Evolutionary conservation across 2,329 filamentous ascomycete genomes (phyloP), one percentile per base, ranked within the genome.

Genomic region (Ciborinia camelliae): DNA sequence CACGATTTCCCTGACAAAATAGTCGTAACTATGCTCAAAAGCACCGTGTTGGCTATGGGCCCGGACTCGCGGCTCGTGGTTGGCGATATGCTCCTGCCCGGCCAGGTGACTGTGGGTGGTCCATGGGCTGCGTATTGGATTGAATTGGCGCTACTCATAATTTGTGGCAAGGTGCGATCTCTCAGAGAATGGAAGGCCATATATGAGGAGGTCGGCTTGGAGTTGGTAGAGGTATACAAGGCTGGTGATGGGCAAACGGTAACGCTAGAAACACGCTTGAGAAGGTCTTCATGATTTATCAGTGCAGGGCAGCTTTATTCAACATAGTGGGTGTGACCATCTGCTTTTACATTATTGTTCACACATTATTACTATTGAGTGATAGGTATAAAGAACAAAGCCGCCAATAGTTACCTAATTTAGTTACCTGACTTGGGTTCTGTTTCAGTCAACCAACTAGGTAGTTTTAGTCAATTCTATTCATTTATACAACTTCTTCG

Each of bases 1-100:
- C 59, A 62, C 1, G 23, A 62, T 2, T 62, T 62, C 18, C 30
- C 28, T 8, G 59, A 62, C 7, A 35, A 23, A 39, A 23, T 62
- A 18, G 30, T 35, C 15, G 4, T 62, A 5, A 15, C 30, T 20
- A 18, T 62, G 0, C 28, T 45, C 23, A 62, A 62, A 18, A 53
- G 43, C 18, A 52, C 32, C 35, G 37, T 14, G 32, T 62, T 47
- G 3, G 59, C 59, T 5, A 62, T 53, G 59, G 48, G 59, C 4
- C 20, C 35, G 8, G 15, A 23, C 14, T 62, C 59, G 2, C 50
- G 48, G 15, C 23, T 45, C 2, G 35, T 62, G 6, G 26, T 62
- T 3, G 59, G 23, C 3, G 48, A 53, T 9, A 62, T 37, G 35
- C 39, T 62, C n/a, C 47, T 35, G 14, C 48, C 37, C 9, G 47